Evolutionary conservation across 257 asterid species (phyloP).

Genomic region (Solanum bulbocastanum): DNA sequence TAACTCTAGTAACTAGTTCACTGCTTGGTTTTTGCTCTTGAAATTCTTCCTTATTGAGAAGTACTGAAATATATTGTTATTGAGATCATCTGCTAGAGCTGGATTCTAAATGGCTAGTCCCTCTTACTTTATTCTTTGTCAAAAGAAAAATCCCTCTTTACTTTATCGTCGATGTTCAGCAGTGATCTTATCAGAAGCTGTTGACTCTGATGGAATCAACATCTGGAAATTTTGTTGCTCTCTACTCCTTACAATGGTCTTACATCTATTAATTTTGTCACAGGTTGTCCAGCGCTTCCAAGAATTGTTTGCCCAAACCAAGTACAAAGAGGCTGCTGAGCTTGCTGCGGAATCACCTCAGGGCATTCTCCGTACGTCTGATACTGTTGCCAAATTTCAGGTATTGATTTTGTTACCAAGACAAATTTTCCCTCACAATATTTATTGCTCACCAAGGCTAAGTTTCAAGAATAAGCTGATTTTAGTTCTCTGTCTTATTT

Average conservation of each 20-base stretch:
- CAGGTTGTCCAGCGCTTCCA: constrained; percentile 99
- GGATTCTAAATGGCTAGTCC: background rate
- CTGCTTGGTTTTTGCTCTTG: background rate
- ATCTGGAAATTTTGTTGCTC: background rate
- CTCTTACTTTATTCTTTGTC: background rate
- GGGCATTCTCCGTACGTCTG: constrained; percentile 65
- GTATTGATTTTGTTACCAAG: constrained; percentile 18
- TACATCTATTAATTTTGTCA: background rate
- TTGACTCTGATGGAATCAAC: background rate
- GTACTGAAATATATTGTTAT: background rate
- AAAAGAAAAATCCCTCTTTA: background rate
- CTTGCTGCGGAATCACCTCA: constrained; percentile 79
- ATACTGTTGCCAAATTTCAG: constrained; percentile 98
- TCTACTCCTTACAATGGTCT: background rate
- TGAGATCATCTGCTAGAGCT: background rate
- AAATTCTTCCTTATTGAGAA: background rate
- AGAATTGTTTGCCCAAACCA: constrained; percentile 72
- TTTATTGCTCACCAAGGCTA: background rate
- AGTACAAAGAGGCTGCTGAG: constrained; percentile 71
- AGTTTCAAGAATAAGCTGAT: background rate
- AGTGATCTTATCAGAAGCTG: background rate
- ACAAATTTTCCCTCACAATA: background rate
- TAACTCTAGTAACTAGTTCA: background rate
- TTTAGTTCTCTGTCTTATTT: background rate
- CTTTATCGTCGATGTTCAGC: background rate